Base-by-base conservation (phyloP, 768 basidiomycete species). In the Baorangia bicolor region DNA sequence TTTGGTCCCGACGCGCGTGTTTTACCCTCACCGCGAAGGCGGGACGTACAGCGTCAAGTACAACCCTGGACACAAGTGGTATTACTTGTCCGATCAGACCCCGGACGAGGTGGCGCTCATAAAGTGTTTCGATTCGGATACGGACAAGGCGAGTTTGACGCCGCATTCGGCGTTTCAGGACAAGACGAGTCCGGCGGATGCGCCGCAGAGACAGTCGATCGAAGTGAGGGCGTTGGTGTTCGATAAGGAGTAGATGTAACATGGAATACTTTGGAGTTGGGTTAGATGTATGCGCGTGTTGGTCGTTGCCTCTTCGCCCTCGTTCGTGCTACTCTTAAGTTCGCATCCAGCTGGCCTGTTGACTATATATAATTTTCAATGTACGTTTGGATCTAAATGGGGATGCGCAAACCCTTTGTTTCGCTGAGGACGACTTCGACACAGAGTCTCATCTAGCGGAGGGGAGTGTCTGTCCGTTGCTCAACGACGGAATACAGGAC, bases 61-160 rank as follows among this genome's bases (percentile, higher is more conserved):
- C 58, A 73, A 70, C 57, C 71, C 71, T 7, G 55, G 55, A 3
- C 72, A 76, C 59, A 55, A 61, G 59, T 76, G 73, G 74, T 73
- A 73, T 55, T 74, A 73, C 64, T 55, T 77, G 38, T 57, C 68
- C 10, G 59, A 73, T 47, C 71, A 74, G 68, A 71, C 67, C 0
- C 74, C 74, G 8, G 72, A 74, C 12, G 77, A 77, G 61, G 69
- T 73, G 40, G 63, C 63, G 2, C 53, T 75, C 16, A 72, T 77
- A 66, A 75, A 77, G 68, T 75, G 76, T 56, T 78, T 70, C 48
- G 76, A 76, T 60, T 77, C 76, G 31, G 70, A 72, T 54, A 64
- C 53, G 23, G 65, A 71, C 49, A 66, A 68, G 60, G 73, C 75
- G 25, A 57, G 64, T 21, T 56, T 75, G 45, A 73, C 77, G 9